A percentile compares a stretch with the other conserved stretches of the same genome.
Conservation (phyloP, 2,329 filamentous ascomycete species). For the Aschersonia sp. region DNA sequence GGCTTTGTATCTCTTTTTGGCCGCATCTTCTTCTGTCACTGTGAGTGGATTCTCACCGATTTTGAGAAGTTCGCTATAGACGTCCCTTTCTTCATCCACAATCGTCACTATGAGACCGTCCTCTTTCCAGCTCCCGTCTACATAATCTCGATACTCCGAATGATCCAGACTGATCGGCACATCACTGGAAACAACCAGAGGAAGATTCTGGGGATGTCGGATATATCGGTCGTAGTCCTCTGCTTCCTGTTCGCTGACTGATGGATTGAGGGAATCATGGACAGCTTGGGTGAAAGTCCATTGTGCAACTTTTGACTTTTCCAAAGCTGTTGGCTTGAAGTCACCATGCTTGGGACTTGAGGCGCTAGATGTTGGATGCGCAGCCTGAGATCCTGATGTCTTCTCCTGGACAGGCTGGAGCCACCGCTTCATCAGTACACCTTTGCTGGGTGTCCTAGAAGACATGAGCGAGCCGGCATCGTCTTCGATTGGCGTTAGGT, state of each 20-base stretch:
- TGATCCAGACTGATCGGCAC: slow-evolving; percentile 42
- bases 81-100: slow-evolving; percentile 24
- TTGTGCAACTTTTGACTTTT: slow-evolving; percentile 72
- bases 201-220: slow-evolving; percentile 74
- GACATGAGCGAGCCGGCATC: slow-evolving; percentile 24
- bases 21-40: slow-evolving; percentile 71
- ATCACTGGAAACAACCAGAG: slow-evolving; percentile 62
- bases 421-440: slow-evolving; percentile 47
- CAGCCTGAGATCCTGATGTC: slow-evolving; percentile 3
- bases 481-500: slow-evolving; percentile 19
- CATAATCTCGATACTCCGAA: slow-evolving; percentile 67
- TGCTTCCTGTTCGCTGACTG: slow-evolving; percentile 60
- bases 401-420: slow-evolving; percentile 34
- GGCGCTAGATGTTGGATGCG: background rate
- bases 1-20: slow-evolving; percentile 92
- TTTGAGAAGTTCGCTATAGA: slow-evolving; percentile 64
- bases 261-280: slow-evolving; percentile 71
- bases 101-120: slow-evolving; percentile 41
- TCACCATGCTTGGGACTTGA: slow-evolving; percentile 12
- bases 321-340: slow-evolving; percentile 43
- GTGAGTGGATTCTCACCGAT: slow-evolving; percentile 74
- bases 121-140: slow-evolving; percentile 52
- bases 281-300: slow-evolving; percentile 83
- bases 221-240: slow-evolving; percentile 85
- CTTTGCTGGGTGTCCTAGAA: slow-evolving; percentile 22